Percentiles rank a stretch among this genome's conserved stretches.
These are phyloP conservation scores for Yamadazyma dushanensis DNA, from an alignment of 1,139 yeast species.

Conservation along the genomic window DNA sequence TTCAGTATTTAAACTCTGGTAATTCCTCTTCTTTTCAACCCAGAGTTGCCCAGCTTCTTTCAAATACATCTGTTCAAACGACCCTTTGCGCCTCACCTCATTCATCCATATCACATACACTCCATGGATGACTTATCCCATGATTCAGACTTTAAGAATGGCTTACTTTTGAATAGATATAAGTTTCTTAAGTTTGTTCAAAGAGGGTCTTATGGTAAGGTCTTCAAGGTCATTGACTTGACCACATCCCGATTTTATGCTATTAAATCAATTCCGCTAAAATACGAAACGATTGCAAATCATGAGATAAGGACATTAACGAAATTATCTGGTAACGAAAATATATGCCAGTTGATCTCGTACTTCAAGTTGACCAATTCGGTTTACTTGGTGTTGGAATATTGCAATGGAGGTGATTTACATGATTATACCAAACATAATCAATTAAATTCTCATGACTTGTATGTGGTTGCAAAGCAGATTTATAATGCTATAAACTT, in stretches of 20 bases:
- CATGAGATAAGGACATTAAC: conserved; percentile 48
- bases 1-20: too few species aligned
- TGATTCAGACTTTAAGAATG: conserved; percentile 3
- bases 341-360: conserved; percentile 47
- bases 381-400: conserved; percentile 49
- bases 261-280: conserved; percentile 19
- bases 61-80: too few species aligned
- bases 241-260: conserved; percentile 33
- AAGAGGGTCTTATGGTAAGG: conserved; percentile 55
- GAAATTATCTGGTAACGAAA: conserved; percentile 32
- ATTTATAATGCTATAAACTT: conserved; percentile 38
- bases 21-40: too few species aligned
- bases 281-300: conserved; percentile 32
- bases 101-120: too few species aligned
- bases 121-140: neutral
- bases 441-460: conserved; percentile 23
- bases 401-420: conserved; percentile 43
- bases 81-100: too few species aligned
- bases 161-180: conserved; percentile 2
- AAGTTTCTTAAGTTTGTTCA: conserved; percentile 27
- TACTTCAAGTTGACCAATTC: conserved; percentile 41
- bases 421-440: conserved; percentile 24
- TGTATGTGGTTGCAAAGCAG: conserved; percentile 32
- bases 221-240: conserved; percentile 46
- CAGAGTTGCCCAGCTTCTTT: too few species aligned